A percentile compares a stretch with the other conserved stretches of the same genome.
Evolutionary conservation across 2,329 filamentous ascomycete species (phyloP).

Genomic region (Neonectria hederae): DNA sequence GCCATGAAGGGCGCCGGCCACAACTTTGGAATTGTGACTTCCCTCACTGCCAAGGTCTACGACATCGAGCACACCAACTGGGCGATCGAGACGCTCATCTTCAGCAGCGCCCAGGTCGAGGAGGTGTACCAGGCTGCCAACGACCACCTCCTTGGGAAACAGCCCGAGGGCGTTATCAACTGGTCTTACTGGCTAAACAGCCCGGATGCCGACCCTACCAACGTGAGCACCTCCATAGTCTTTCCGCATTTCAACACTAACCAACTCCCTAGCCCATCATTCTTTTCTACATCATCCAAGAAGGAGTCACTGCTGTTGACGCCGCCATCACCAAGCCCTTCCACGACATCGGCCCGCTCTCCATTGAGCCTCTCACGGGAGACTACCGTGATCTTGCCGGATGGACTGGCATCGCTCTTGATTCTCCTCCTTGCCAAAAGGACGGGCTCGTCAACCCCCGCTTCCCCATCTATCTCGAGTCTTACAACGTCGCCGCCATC

Average conservation of each 20-base stretch:
- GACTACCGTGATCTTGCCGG: slow-evolving; percentile 35
- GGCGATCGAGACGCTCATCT: slow-evolving; percentile 52
- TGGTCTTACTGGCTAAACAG: slow-evolving; percentile 60
- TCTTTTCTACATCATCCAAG: slow-evolving; percentile 55
- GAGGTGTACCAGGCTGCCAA: slow-evolving; percentile 58
- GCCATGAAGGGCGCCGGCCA: slow-evolving; percentile 47
- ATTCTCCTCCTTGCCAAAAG: slow-evolving; percentile 36
- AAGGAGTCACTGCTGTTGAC: slow-evolving; percentile 54
- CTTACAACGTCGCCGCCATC: slow-evolving; percentile 31
- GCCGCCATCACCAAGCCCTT: slow-evolving; percentile 55
- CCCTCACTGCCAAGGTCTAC: slow-evolving; percentile 45
- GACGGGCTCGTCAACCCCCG: slow-evolving; percentile 38
- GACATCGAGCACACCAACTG: slow-evolving; percentile 38
- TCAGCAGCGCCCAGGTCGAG: slow-evolving; percentile 60
- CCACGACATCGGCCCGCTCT: slow-evolving; percentile 53
- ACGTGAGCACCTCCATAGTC: slow-evolving; percentile 41
- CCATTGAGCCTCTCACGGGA: slow-evolving; percentile 37
- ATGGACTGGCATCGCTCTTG: slow-evolving; percentile 35
- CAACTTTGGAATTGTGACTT: slow-evolving; percentile 48
- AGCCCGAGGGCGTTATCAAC: slow-evolving; percentile 57
- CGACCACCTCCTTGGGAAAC: slow-evolving; percentile 53
- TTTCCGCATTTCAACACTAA: not conserved
- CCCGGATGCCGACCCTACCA: slow-evolving; percentile 51
- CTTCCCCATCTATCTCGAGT: slow-evolving; percentile 38
- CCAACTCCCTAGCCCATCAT: slow-evolving; percentile 49